phyloP scores from a whole-genome alignment of 495 filamentous ascomycete species.

The Penicillium subrubescens region DNA sequence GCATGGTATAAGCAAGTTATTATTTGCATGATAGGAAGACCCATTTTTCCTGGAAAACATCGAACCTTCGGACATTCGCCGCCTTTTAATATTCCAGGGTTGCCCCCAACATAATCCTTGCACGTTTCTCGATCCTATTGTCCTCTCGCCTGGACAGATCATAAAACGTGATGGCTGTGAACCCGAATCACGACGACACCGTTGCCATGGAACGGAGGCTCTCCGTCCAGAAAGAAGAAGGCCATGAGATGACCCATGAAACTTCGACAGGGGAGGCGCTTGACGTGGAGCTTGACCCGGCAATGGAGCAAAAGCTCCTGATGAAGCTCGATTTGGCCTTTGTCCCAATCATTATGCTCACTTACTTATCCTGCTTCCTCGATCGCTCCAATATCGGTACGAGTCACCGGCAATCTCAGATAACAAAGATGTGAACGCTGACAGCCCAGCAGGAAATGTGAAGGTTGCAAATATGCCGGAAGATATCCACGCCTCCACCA shows the following conservation, averaged over 20 bases:
- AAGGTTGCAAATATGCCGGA: slow-evolving; percentile 48
- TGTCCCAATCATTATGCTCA: slow-evolving; percentile 51
- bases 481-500: slow-evolving; percentile 44
- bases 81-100: background rate
- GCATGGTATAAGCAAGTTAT: background rate
- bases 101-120: background rate
- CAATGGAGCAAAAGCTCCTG: slow-evolving; percentile 41
- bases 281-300: slow-evolving; percentile 33
- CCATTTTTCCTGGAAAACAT: background rate
- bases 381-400: slow-evolving; percentile 52
- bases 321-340: slow-evolving; percentile 47
- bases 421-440: background rate
- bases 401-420: background rate
- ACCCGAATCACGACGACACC: background rate
- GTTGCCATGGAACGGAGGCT: slow-evolving; percentile 15
- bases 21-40: background rate
- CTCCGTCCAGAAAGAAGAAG: slow-evolving; percentile 20
- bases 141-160: background rate
- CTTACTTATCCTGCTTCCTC: slow-evolving; percentile 48
- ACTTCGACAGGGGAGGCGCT: slow-evolving; percentile 19
- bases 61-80: background rate
- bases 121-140: background rate
- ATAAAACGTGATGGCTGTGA: background rate
- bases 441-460: slow-evolving; percentile 40
- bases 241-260: slow-evolving; percentile 11